Evolutionary conservation across 2,329 filamentous ascomycete genomes (phyloP), one percentile per base, ranked within the genome.

Genomic region (Hymenoscyphus fructigenus): DNA sequence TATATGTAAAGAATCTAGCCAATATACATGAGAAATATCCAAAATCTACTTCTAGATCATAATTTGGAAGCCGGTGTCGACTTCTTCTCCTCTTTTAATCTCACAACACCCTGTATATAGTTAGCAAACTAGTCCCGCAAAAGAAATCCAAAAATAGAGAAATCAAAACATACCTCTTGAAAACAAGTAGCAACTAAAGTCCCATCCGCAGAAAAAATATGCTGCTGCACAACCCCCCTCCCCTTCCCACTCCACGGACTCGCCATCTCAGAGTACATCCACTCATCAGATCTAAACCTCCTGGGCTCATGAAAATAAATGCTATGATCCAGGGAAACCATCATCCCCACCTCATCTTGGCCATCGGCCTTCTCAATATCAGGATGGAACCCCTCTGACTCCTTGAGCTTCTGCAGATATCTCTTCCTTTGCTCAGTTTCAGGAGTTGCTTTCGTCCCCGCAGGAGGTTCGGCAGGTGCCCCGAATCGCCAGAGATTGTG

Each of bases 191-290:
- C 91, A 73, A 95, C 79, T 76, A 95, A 77, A 29, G 83, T 88
- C 26, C 91, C 91, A 67, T 93, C 88, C 69, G 80, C 81, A 29
- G 85, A 83, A 75, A 88, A 93, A 66, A 94, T 90, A 76, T 86
- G 85, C 81, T 93, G 90, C 71, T 84, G 85, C 50, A 94, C 91
- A 20, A 94, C 81, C 0, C 90, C 91, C 66, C 91, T 83, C 3
- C 91, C 91, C 72, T 93, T 89, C 1, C 89, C 91, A 2, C 88
- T 85, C 91, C 91, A 95, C 0, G 91, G 90, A 63, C 87, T 92
- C 77, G 91, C 85, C 85, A 91, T 91, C 80, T 93, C 91, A 23
- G 84, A 85, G 70, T 92, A 87, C 85, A 93, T 89, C 91, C 91
- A 93, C 77, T 93, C 85, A 72, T 89, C 87, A 4, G 85, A 86